Evolutionary conservation across 129 eudicot species (phyloP).

Genomic region (Pittosporum tobira): DNA sequence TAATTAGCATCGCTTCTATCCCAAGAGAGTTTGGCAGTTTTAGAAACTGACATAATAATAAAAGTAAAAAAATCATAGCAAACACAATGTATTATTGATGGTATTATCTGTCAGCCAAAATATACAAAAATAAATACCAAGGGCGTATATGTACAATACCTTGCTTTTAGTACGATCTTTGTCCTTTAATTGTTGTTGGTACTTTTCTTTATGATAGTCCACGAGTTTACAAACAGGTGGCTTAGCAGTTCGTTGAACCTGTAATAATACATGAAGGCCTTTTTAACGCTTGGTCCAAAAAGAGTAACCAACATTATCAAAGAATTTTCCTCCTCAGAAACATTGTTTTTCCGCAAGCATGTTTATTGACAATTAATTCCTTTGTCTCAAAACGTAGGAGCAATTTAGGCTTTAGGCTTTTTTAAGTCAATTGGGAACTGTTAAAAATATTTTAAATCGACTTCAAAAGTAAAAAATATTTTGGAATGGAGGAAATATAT

Average conservation of each 20-base stretch:
- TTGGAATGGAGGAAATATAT: too few relatives aligned
- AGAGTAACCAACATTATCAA: background rate
- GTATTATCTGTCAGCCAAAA: too few relatives aligned
- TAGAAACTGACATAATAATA: too few relatives aligned
- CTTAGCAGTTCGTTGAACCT: slow-evolving; percentile 54
- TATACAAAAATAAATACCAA: background rate
- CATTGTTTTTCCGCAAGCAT: background rate
- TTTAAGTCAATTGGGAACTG: too few relatives aligned
- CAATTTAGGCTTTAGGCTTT: too few relatives aligned
- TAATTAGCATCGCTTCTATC: background rate
- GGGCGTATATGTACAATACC: slow-evolving; percentile 18
- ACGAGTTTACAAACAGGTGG: slow-evolving; percentile 87
- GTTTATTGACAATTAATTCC: background rate
- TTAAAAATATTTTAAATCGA: too few relatives aligned
- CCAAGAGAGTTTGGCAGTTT: background rate
- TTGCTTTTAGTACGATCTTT: slow-evolving; percentile 57
- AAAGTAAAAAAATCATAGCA: too few relatives aligned
- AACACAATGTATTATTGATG: background rate
- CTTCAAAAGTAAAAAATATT: too few relatives aligned
- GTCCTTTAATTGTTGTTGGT: slow-evolving; percentile 31
- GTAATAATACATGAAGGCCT: slow-evolving; percentile 5
- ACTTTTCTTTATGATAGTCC: slow-evolving; percentile 61
- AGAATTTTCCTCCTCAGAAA: background rate
- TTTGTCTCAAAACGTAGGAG: too few relatives aligned
- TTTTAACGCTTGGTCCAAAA: background rate